Conservation (phyloP, 2,329 filamentous ascomycete species). For the Botrytis fabae region DNA sequence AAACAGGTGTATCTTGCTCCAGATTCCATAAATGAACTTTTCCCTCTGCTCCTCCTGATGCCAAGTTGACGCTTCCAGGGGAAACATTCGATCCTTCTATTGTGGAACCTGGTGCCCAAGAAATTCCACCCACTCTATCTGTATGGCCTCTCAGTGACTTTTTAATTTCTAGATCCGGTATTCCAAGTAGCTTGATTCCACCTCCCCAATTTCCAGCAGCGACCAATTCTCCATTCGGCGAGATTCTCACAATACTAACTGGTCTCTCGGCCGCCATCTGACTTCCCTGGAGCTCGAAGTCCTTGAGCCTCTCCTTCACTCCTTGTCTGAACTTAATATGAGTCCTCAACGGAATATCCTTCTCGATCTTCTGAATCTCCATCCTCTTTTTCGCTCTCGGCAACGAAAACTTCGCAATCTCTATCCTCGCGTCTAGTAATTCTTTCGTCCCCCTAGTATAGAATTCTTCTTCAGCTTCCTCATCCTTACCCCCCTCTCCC, state of each 20-base stretch:
- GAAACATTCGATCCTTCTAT: conserved; percentile 70
- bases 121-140: conserved; percentile 83
- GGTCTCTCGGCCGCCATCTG: conserved; percentile 91
- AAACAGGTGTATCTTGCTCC: conserved; percentile 78
- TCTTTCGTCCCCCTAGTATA: conserved; percentile 81
- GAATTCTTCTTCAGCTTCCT: conserved; percentile 89
- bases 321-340: conserved; percentile 91
- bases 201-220: conserved; percentile 94
- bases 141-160: conserved; percentile 78
- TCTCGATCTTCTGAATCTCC: conserved; percentile 75
- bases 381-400: conserved; percentile 77
- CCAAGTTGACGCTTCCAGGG: conserved; percentile 74
- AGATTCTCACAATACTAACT: conserved; percentile 87
- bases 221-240: conserved; percentile 78
- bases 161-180: conserved; percentile 78
- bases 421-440: conserved; percentile 72
- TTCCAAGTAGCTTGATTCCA: conserved; percentile 79
- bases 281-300: conserved; percentile 88
- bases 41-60: conserved; percentile 86
- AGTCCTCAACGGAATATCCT: conserved; percentile 79
- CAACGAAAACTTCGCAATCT: conserved; percentile 81
- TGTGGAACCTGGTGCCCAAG: conserved; percentile 86
- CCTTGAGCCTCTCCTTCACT: conserved; percentile 78
- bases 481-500: conserved; percentile 52
- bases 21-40: conserved; percentile 89